Evolutionary conservation across 1,284 basidiomycete species (phyloP), one percentile per base, ranked within the genome.

Genomic region (Cryptococcus sp.): DNA sequence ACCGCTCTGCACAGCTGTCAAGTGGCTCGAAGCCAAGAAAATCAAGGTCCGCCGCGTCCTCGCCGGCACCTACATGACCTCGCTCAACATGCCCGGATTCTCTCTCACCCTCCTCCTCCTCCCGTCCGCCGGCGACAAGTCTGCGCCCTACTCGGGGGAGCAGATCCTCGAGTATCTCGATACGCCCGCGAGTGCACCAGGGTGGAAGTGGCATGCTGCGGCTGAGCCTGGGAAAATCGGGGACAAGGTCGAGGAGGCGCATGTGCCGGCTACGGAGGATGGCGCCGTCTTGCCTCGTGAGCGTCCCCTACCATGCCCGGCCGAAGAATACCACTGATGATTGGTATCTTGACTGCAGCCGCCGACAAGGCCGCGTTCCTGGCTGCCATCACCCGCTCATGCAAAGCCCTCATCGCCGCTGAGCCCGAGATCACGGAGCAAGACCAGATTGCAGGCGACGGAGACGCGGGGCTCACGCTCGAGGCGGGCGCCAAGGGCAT

Each of bases 61-160:
- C 13, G 80, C 84, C 21, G 91, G 91, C 16, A 87, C 86, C 15
- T 91, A 88, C 77, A 93, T 94, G 90, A 89, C 91, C 21, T 93
- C 90, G 53, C 82, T 97, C 61, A 91, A 92, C 78, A 92, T 96
- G 88, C 90, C 92, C 35, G 93, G 94, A 2, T 94, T 96, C 78
- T 93, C 90, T 5, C 79, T 97, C 60, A 91, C 93, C 0, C 81
- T 93, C 12, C 81, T 96, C 13, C 84, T 91, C 28, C 84, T 96
- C 7, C 89, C 91, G 0, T 71, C 77, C 9, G 63, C 75, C 9
- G 73, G 70, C 38, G 79, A 80, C 45, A 63, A 62, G 21, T 45
- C 50, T 2, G 45, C 56, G n/a, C 69, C 15, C 56, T 82, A 48
- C 59, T 75, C 80, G 4, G 59, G 77, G 4, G 76, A 80, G n/a